Evolutionary conservation across 2,329 filamentous ascomycete genomes (phyloP).

Genomic region (Cordyceps fumosorosea): DNA sequence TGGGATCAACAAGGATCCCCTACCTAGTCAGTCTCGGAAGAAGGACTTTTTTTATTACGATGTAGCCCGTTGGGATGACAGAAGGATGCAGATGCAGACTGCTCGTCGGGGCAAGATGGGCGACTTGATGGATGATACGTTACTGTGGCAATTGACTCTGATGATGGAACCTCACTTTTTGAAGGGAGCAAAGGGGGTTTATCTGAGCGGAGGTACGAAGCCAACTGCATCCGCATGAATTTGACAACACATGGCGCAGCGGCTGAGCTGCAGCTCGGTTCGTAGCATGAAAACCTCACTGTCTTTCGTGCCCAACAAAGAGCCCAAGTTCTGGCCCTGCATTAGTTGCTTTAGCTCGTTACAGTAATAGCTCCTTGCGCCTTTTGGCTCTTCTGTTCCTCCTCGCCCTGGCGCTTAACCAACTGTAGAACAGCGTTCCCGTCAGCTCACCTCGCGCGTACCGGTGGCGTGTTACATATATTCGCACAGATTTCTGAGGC

Average conservation of each 20-base stretch:
- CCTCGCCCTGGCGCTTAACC: not conserved
- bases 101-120: too few species aligned
- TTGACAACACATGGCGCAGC: too few species aligned
- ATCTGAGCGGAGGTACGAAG: not conserved
- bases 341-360: too few species aligned
- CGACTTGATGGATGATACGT: too few species aligned
- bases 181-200: not conserved
- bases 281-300: not conserved
- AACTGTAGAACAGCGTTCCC: slow-evolving; percentile 1
- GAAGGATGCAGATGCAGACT: not conserved
- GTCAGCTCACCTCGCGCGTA: not conserved
- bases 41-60: too few species aligned
- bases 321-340: not conserved
- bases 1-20: not conserved
- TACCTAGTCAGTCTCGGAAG: too few species aligned
- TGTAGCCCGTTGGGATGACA: not conserved
- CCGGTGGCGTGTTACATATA: not conserved
- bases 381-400: not conserved
- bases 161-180: not conserved
- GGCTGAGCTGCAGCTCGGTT: not conserved
- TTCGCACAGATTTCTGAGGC: too few species aligned
- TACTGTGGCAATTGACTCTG: too few species aligned
- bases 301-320: not conserved
- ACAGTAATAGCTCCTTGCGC: too few species aligned
- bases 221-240: not conserved